A percentile compares a stretch with the other conserved stretches of the same genome.
Conservation (phyloP, 805 yeast species). For the Suhomyces pyralidae region DNA sequence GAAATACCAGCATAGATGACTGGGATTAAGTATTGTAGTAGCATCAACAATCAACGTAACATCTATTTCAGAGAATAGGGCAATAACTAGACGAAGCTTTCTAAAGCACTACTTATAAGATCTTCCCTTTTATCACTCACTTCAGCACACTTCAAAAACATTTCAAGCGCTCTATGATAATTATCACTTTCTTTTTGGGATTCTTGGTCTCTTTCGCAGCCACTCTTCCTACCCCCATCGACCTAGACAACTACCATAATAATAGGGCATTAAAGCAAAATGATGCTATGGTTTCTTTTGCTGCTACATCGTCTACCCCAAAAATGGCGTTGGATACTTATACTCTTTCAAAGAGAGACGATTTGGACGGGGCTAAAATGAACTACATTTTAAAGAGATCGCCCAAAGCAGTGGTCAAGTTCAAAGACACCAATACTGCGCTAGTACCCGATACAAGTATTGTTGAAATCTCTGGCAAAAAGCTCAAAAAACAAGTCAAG, state of each 20-base stretch:
- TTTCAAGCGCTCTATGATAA: background rate
- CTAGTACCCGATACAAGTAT: constrained; percentile 13
- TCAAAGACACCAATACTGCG: constrained; percentile 17
- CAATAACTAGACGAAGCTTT: too few relatives aligned
- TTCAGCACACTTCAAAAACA: too few relatives aligned
- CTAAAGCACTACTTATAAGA: too few relatives aligned
- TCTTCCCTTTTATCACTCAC: too few relatives aligned
- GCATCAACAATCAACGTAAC: too few relatives aligned
- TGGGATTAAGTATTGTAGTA: too few relatives aligned
- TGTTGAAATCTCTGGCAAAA: background rate
- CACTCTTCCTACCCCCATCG: background rate
- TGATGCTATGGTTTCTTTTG: too few relatives aligned
- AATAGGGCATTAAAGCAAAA: too few relatives aligned
- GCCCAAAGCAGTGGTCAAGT: constrained; percentile 10
- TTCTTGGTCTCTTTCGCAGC: background rate
- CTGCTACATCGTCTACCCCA: too few relatives aligned
- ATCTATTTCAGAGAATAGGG: too few relatives aligned
- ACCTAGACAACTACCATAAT: background rate
- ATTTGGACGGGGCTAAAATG: constrained; percentile 10
- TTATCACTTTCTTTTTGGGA: background rate
- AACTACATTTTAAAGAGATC: constrained; percentile 9
- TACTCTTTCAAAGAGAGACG: constrained; percentile 5
- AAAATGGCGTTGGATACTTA: background rate
- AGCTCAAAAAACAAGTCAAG: background rate
- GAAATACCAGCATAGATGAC: too few relatives aligned